Evolutionary conservation across 345 rosid genomes (phyloP).

Genomic region (Brassica rapa): DNA sequence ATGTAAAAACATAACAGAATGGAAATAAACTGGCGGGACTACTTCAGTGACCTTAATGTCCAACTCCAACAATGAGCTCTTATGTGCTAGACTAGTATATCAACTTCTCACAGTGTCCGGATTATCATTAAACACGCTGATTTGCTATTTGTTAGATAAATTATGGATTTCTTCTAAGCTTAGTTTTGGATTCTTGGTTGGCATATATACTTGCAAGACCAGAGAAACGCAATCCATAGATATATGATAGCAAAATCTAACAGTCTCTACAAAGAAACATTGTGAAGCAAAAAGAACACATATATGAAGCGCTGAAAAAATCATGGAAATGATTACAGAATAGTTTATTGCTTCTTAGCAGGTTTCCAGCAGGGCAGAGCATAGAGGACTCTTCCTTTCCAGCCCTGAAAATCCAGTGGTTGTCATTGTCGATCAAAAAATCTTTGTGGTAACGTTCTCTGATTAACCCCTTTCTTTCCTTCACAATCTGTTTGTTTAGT

Average conservation of each 20-base stretch:
- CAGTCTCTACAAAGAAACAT: slow-evolving; percentile 1
- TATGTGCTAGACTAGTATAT: slow-evolving; percentile 3
- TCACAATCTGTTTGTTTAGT: slow-evolving; percentile 53
- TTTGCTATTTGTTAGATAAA: not conserved
- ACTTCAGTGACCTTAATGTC: not conserved
- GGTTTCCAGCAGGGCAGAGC: slow-evolving; percentile 82
- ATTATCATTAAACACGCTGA: not conserved
- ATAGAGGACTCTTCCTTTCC: slow-evolving; percentile 77
- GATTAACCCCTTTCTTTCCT: slow-evolving; percentile 46
- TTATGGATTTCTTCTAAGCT: not conserved
- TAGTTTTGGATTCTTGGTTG: slow-evolving; percentile 1
- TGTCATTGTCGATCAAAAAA: slow-evolving; percentile 65
- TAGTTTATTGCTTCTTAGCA: slow-evolving; percentile 26
- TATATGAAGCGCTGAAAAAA: slow-evolving; percentile 5
- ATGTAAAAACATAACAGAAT: not conserved
- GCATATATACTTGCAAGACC: slow-evolving; percentile 7
- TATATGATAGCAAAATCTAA: slow-evolving; percentile 1
- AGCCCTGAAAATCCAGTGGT: slow-evolving; percentile 77
- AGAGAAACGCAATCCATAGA: not conserved
- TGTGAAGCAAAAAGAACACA: not conserved
- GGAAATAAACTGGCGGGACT: too few relatives aligned
- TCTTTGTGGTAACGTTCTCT: slow-evolving; percentile 57
- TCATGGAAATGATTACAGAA: slow-evolving; percentile 4
- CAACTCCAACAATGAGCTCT: not conserved
- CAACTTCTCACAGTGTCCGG: not conserved